phyloP scores from a whole-genome alignment of 2,329 filamentous ascomycete species.

The Albophoma yamanashiensis region DNA sequence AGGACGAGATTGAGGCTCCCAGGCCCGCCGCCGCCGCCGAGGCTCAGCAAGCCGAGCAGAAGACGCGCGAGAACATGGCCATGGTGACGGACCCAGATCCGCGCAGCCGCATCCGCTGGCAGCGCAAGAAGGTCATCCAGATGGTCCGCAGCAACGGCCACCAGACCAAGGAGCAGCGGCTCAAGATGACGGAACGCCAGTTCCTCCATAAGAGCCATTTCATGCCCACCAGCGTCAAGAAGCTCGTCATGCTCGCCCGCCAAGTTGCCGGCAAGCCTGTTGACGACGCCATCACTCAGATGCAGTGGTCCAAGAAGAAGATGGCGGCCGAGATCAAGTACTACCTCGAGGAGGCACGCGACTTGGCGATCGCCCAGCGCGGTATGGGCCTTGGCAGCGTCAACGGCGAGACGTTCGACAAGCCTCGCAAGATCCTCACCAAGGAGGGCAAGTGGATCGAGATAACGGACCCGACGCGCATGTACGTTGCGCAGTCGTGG shows the following conservation, averaged over 20 bases:
- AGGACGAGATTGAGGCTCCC: slow-evolving; percentile 40
- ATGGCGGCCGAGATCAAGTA: slow-evolving; percentile 69
- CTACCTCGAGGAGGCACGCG: slow-evolving; percentile 71
- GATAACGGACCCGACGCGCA: slow-evolving; percentile 63
- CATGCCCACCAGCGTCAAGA: slow-evolving; percentile 83
- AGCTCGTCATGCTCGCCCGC: slow-evolving; percentile 72
- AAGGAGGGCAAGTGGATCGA: slow-evolving; percentile 65
- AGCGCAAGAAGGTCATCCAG: slow-evolving; percentile 74
- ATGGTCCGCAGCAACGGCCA: slow-evolving; percentile 51
- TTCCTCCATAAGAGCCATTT: slow-evolving; percentile 51
- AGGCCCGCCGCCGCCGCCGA: slow-evolving; percentile 9
- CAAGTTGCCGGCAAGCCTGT: slow-evolving; percentile 92
- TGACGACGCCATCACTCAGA: slow-evolving; percentile 86
- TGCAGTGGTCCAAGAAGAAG: slow-evolving; percentile 93
- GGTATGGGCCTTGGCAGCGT: slow-evolving; percentile 68
- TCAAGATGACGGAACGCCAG: slow-evolving; percentile 53
- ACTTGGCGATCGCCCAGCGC: slow-evolving; percentile 65
- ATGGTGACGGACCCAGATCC: slow-evolving; percentile 67
- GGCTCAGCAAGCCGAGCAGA: slow-evolving; percentile 20
- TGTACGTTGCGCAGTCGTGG: slow-evolving; percentile 92
- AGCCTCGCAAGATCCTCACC: slow-evolving; percentile 48
- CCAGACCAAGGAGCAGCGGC: slow-evolving; percentile 48
- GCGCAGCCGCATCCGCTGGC: slow-evolving; percentile 58
- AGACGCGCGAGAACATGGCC: slow-evolving; percentile 42
- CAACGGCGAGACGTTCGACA: slow-evolving; percentile 26